Base-by-base conservation (phyloP, 805 yeast genomes). In the Candida maltosa region DNA sequence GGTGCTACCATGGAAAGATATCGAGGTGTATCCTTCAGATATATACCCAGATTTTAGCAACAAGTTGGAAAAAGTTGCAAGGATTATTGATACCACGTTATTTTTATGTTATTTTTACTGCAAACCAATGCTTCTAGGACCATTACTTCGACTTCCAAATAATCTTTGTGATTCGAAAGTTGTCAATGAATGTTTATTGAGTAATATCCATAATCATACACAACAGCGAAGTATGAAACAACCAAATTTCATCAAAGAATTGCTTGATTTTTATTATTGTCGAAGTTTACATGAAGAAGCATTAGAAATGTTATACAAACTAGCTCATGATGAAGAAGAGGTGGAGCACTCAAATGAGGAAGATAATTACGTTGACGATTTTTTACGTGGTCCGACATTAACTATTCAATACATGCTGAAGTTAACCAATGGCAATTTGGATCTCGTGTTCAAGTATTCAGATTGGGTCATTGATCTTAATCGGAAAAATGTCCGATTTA, bases 261-360 rank as follows among this genome's bases (percentile, higher is more conserved):
- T 89, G 27, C 70, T 87, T 6, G 95, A 85, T 49, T 89, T 86
- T 50, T 86, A 83, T 47, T 79, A 65, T 45, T 76, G 82, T n/a
- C 65, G 81, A 34, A 52, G 60, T 1, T 52, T 73, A 31, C 95
- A 87, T 56, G 61, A 64, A 6, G 76, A 80, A 34, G 94, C 96
- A 0, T 60, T 93, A 27, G 60, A 69, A 4, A 68, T 85, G 50
- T 61, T 91, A 14, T 58, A 63, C n/a, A 56, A 48, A 8, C 34
- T 56, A 26, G 35, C 49, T n/a, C 52, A 52, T 31, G 52, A 46
- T 11, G 35, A 39, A 7, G 42, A 47, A 7, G 38, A 37, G 5
- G 44, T 39, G 20, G 12, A 6, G 12, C 34, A 35, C 14, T 30
- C 34, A 19, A 38, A 34, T 15, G 38, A 34, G 14, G 38, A 33